Percentiles rank a stretch among this genome's conserved stretches.
Conservation (phyloP, 768 basidiomycete species). For the Leccinum barrowsii region DNA sequence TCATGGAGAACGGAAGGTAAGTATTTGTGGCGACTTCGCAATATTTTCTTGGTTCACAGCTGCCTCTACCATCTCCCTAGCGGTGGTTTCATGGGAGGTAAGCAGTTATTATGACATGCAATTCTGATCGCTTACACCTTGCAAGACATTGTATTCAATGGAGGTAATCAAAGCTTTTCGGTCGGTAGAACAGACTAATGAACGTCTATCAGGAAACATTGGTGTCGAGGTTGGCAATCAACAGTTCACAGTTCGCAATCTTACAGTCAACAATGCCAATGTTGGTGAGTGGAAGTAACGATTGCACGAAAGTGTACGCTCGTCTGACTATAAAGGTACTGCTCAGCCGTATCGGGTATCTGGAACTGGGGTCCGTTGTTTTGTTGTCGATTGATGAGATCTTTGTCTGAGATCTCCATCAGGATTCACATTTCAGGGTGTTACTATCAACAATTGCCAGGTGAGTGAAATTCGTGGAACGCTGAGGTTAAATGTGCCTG, state of each 20-base stretch:
- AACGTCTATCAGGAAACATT: conserved; percentile 38
- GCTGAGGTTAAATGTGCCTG: background rate
- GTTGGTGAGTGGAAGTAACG: conserved; percentile 27
- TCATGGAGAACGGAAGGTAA: conserved; percentile 73
- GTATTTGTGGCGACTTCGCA: background rate
- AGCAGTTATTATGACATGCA: conserved; percentile 4
- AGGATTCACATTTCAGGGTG: conserved; percentile 53
- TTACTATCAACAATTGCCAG: conserved; percentile 41
- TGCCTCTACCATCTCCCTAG: conserved; percentile 15
- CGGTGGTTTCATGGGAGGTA: conserved; percentile 57
- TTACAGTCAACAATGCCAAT: conserved; percentile 48
- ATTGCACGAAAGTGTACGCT: background rate
- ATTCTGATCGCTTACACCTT: conserved; percentile 24
- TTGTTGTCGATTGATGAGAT: background rate
- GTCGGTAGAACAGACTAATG: conserved; percentile 23
- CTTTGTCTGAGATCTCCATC: background rate
- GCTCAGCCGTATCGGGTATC: conserved; percentile 26
- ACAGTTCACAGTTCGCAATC: conserved; percentile 70
- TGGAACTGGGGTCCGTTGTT: conserved; percentile 42
- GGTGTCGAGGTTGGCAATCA: conserved; percentile 78
- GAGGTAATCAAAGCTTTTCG: conserved; percentile 21
- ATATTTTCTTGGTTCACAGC: background rate
- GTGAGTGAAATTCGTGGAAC: background rate
- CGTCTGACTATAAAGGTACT: conserved; percentile 9
- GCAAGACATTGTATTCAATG: conserved; percentile 41